phyloP scores from a whole-genome alignment of 257 asterid species.

The Nicotiana attenuata region DNA sequence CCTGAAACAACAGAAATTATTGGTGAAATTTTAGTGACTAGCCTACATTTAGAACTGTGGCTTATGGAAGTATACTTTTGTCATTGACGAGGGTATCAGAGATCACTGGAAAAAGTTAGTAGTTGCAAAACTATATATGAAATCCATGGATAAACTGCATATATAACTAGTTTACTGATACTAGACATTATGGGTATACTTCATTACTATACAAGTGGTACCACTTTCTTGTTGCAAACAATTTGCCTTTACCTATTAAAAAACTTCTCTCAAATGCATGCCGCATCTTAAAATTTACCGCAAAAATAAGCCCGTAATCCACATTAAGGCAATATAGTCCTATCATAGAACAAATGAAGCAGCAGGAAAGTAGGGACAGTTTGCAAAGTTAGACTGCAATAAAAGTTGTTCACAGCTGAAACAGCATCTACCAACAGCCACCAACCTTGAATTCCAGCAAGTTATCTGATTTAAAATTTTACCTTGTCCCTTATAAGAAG shows the following conservation, averaged over 20 bases:
- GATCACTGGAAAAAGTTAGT: not conserved
- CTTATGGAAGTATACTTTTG: not conserved
- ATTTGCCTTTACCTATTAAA: not conserved
- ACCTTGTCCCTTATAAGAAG: constrained; percentile 76
- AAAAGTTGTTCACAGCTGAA: constrained; percentile 1
- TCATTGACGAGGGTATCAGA: not conserved
- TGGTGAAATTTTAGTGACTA: not conserved
- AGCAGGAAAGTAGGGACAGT: constrained; percentile 3
- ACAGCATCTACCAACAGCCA: not conserved
- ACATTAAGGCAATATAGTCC: not conserved
- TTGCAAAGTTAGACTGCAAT: not conserved
- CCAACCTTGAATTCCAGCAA: not conserved
- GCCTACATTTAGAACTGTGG: not conserved
- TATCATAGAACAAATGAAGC: constrained; percentile 1
- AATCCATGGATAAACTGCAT: not conserved
- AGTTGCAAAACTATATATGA: not conserved
- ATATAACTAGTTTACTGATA: not conserved
- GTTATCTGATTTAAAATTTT: constrained; percentile 23
- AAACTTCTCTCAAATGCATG: not conserved
- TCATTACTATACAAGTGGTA: not conserved
- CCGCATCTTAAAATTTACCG: not conserved
- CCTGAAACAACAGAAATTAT: constrained; percentile 38
- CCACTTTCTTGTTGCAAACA: not conserved
- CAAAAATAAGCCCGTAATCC: not conserved
- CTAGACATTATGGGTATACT: not conserved